Percentiles rank a stretch among this genome's conserved stretches.
Evolutionary conservation across 192 early-diverging fungal genomes (phyloP).

Genomic region (Umbelopsis isabellina): DNA sequence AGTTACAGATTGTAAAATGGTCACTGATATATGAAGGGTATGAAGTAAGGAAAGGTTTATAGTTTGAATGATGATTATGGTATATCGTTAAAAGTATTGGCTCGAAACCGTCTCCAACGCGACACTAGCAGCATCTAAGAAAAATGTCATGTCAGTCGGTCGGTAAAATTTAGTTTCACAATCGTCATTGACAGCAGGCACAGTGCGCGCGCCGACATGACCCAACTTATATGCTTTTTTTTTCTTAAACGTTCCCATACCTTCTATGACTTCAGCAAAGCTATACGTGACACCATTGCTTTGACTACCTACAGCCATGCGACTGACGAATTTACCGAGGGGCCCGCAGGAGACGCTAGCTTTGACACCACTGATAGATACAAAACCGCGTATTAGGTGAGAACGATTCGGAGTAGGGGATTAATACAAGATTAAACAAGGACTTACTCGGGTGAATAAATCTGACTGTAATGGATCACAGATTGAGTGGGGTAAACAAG

Average conservation of each 20-base stretch:
- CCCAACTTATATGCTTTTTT: too few species aligned
- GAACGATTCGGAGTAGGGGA: background rate
- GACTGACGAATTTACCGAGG: conserved; percentile 6
- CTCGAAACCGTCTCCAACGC: conserved; percentile 2
- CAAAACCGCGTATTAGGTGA: background rate
- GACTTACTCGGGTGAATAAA: conserved; percentile 1
- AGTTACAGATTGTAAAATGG: background rate
- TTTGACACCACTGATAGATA: background rate
- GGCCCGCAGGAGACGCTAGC: conserved; percentile 5
- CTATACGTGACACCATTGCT: background rate
- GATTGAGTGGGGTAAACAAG: background rate
- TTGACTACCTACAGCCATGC: background rate
- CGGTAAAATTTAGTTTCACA: conserved; percentile 2
- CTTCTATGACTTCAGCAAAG: conserved; percentile 22
- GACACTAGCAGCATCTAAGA: conserved; percentile 6
- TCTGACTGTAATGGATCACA: conserved; percentile 5
- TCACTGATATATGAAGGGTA: background rate
- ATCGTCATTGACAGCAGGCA: conserved; percentile 1
- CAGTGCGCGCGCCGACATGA: background rate
- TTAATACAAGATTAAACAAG: background rate
- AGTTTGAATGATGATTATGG: background rate
- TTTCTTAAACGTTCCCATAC: background rate
- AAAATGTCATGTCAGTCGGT: background rate
- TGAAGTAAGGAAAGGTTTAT: background rate
- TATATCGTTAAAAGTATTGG: conserved; percentile 11